Evolutionary conservation across 805 yeast genomes (phyloP).

Genomic region (Zygoascus ofunaensis): DNA sequence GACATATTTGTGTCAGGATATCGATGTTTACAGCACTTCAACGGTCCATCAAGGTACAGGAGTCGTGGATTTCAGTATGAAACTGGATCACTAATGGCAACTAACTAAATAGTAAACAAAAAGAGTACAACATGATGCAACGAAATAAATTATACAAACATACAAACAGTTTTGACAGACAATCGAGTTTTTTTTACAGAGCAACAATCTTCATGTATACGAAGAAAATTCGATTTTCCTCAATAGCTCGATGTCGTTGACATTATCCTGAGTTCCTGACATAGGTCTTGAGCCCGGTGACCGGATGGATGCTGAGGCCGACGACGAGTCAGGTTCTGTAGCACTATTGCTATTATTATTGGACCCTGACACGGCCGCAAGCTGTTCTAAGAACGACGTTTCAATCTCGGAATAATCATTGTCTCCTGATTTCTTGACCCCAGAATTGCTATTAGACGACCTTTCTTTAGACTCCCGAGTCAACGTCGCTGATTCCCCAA

Average conservation of each 20-base stretch:
- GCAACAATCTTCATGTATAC: conserved; percentile 5
- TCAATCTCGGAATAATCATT: conserved; percentile 7
- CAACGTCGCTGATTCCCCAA: conserved; percentile 4
- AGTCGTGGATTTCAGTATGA: conserved; percentile 75
- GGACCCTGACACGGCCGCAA: conserved; percentile 5
- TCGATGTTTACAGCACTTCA: conserved; percentile 86
- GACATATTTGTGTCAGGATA: conserved; percentile 60
- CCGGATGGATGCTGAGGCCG: conserved; percentile 1
- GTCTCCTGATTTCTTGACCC: neutral
- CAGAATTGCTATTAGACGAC: neutral
- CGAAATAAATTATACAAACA: neutral
- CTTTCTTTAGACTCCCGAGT: neutral
- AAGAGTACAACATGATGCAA: neutral
- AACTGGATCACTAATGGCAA: conserved; percentile 39
- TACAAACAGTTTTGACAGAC: no score
- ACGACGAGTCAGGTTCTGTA: no score
- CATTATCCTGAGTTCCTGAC: neutral
- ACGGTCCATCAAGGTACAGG: conserved; percentile 88
- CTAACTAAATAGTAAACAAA: neutral
- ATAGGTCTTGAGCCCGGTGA: neutral
- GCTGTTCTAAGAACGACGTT: conserved; percentile 14
- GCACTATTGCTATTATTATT: neutral
- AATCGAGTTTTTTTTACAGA: no score
- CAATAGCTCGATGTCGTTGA: conserved; percentile 10
- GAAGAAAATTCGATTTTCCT: conserved; percentile 8